These are phyloP conservation scores for Fonsecaea monophora DNA, from an alignment of 2,329 filamentous ascomycete species.

Conservation along the genomic window DNA sequence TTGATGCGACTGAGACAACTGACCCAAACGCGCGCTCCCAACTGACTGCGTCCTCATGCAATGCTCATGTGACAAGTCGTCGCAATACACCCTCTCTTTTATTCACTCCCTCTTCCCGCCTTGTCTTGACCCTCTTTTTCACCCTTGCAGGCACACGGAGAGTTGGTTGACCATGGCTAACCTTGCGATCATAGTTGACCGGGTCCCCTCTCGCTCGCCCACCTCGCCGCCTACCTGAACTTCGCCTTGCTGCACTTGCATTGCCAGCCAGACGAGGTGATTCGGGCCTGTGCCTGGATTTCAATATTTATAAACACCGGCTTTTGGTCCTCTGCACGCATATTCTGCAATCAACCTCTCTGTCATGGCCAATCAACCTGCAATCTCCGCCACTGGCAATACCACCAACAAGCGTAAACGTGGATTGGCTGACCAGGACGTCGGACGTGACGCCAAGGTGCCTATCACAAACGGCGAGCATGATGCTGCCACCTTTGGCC, in stretches of 20 bases:
- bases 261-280: neutral
- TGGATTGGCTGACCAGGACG: constrained; percentile 33
- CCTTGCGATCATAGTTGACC: constrained; percentile 11
- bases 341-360: neutral
- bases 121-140: constrained; percentile 6
- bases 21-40: constrained; percentile 9
- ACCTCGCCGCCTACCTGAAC: constrained; percentile 37
- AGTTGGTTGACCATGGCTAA: constrained; percentile 32
- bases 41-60: constrained; percentile 15
- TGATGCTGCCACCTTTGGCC: constrained; percentile 52
- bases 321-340: neutral
- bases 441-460: constrained; percentile 32
- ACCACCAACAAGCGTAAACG: constrained; percentile 41
- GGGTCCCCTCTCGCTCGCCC: constrained; percentile 18
- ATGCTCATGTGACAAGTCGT: constrained; percentile 35
- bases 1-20: constrained; percentile 3
- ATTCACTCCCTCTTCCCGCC: constrained; percentile 6
- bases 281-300: constrained; percentile 25
- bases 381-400: constrained; percentile 8
- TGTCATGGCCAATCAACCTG: constrained; percentile 25
- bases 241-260: constrained; percentile 36
- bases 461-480: constrained; percentile 39
- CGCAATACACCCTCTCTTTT: constrained; percentile 30
- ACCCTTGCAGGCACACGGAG: neutral
- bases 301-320: constrained; percentile 8